A percentile compares a stretch with the other conserved stretches of the same genome.
Evolutionary conservation across 2,329 filamentous ascomycete genomes (phyloP).

Genomic region (Colletotrichum plurivorum): DNA sequence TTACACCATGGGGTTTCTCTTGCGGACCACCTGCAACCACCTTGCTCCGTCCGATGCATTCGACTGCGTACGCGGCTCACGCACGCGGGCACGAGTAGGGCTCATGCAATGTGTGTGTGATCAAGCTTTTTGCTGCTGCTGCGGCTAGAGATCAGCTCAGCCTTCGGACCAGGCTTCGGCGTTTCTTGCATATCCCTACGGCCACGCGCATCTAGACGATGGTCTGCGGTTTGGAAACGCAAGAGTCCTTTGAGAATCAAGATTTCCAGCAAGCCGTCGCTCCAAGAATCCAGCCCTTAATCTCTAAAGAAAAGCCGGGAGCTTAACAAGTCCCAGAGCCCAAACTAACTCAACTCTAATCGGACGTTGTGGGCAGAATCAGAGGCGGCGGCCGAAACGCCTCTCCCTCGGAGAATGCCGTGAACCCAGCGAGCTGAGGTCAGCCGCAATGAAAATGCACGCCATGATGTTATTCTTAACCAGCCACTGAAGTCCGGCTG

Average conservation of each 20-base stretch:
- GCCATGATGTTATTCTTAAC: constrained; percentile 16
- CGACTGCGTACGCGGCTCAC: too few species aligned
- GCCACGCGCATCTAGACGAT: neutral
- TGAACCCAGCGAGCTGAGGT: neutral
- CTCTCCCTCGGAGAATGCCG: neutral
- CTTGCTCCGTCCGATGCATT: too few species aligned
- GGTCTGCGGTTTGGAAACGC: neutral
- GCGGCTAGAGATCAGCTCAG: too few species aligned
- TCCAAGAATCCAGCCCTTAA: neutral
- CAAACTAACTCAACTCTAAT: constrained; percentile 3
- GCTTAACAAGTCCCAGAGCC: neutral
- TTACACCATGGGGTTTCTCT: too few species aligned
- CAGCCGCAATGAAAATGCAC: constrained; percentile 9
- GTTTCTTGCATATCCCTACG: neutral
- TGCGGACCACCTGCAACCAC: too few species aligned
- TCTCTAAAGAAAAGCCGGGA: neutral
- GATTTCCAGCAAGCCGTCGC: neutral
- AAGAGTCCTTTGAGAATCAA: neutral
- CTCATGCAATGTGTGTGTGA: too few species aligned
- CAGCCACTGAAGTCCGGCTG: neutral
- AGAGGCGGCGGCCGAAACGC: constrained; percentile 1
- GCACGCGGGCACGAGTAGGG: too few species aligned
- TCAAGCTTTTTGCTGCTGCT: too few species aligned
- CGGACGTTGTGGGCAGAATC: constrained; percentile 1
- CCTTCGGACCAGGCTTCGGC: too few species aligned